Conservation (phyloP, 2,329 filamentous ascomycete genomes). For the Fusarium illudens region DNA sequence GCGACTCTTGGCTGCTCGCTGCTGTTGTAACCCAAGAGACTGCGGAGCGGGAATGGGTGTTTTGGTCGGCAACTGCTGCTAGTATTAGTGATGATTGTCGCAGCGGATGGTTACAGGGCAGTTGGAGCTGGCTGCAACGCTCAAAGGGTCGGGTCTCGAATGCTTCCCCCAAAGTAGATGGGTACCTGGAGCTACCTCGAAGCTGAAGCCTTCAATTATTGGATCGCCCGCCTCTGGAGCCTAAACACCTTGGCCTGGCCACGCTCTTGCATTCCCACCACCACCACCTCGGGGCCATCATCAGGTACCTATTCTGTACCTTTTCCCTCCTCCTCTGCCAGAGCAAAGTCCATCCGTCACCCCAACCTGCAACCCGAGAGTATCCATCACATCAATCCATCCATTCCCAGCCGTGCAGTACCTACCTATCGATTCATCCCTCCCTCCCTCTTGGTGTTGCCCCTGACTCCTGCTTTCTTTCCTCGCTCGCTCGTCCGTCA, state of each 20-base stretch:
- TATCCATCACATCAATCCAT: conserved; percentile 11
- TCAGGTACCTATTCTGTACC: conserved; percentile 21
- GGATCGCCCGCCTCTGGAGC: background rate
- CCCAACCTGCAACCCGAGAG: background rate
- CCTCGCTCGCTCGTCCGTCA: background rate
- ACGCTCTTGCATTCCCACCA: conserved; percentile 29
- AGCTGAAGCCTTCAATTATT: background rate
- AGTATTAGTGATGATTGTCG: conserved; percentile 7
- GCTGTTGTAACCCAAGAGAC: background rate
- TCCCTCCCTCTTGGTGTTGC: conserved; percentile 13
- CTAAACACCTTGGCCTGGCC: conserved; percentile 4
- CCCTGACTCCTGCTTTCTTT: conserved; percentile 32
- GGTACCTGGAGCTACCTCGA: background rate
- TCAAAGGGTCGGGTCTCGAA: background rate
- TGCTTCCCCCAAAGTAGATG: background rate
- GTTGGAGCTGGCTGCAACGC: background rate
- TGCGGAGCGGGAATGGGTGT: background rate
- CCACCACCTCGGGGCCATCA: conserved; percentile 15
- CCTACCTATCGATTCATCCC: conserved; percentile 6
- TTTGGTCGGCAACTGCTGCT: too few relatives aligned
- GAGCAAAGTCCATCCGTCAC: background rate
- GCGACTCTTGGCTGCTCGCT: background rate
- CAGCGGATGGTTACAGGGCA: conserved; percentile 1
- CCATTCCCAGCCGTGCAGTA: background rate
- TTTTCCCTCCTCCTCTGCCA: background rate